These are phyloP conservation scores for Crinitomyces ghanaensis DNA, from an alignment of 805 yeast species.

Conservation along the genomic window DNA sequence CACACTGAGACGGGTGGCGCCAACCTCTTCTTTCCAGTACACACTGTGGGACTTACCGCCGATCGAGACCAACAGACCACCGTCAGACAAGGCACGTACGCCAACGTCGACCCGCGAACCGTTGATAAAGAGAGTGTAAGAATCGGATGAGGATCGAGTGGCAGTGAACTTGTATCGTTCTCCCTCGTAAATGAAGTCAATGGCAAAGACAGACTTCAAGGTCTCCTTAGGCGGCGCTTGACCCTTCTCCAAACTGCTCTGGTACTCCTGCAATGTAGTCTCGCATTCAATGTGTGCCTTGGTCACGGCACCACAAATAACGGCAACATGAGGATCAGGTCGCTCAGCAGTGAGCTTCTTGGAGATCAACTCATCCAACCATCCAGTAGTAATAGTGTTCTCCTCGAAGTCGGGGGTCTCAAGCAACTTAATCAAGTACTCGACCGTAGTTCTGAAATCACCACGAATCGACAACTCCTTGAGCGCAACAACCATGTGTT, in stretches of 20 bases:
- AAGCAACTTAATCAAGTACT: slow-evolving; percentile 83
- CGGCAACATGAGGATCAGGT: slow-evolving; percentile 85
- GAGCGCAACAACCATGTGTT: slow-evolving; percentile 97
- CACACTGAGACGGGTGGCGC: slow-evolving; percentile 88
- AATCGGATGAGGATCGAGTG: slow-evolving; percentile 78
- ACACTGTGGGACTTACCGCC: slow-evolving; percentile 92
- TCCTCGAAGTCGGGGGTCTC: slow-evolving; percentile 96
- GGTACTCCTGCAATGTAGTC: slow-evolving; percentile 56
- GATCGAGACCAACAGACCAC: slow-evolving; percentile 77
- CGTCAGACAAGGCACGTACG: slow-evolving; percentile 83
- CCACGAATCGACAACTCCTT: slow-evolving; percentile 96
- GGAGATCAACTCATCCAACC: slow-evolving; percentile 94
- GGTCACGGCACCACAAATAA: slow-evolving; percentile 96
- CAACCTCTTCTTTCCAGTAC: slow-evolving; percentile 96
- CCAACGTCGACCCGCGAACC: slow-evolving; percentile 86
- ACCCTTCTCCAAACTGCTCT: slow-evolving; percentile 78
- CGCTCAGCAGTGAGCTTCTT: slow-evolving; percentile 93
- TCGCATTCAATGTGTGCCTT: slow-evolving; percentile 77
- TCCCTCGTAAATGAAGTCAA: slow-evolving; percentile 94
- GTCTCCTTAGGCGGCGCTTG: slow-evolving; percentile 80
- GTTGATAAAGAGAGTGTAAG: slow-evolving; percentile 81
- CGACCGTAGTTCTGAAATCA: slow-evolving; percentile 97
- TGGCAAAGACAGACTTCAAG: slow-evolving; percentile 78
- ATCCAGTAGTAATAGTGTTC: slow-evolving; percentile 95
- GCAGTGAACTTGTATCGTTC: slow-evolving; percentile 89